Conservation (phyloP, 2,329 filamentous ascomycete species). For the Cercospora brassicicola region DNA sequence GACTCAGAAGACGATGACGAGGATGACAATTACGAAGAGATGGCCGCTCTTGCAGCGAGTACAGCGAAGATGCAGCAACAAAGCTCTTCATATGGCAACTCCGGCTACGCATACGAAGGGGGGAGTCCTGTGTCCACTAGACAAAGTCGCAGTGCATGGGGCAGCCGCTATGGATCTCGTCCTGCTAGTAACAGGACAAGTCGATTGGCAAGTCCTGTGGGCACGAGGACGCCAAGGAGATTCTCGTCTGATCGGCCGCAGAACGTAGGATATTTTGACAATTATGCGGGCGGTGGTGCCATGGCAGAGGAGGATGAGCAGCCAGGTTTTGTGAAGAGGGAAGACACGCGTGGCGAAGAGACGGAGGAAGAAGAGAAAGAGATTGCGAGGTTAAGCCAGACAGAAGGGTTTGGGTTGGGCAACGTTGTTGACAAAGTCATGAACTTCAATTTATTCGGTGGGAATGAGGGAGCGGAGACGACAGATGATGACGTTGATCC, state of each 20-base stretch:
- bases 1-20: conserved; percentile 32
- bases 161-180: conserved; percentile 41
- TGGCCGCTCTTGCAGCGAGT: conserved; percentile 35
- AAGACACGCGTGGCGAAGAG: conserved; percentile 35
- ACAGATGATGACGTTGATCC: conserved; percentile 33
- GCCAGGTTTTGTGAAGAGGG: conserved; percentile 54
- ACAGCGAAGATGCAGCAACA: conserved; percentile 23
- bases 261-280: conserved; percentile 35
- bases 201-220: conserved; percentile 42
- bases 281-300: background rate
- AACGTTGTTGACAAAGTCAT: conserved; percentile 59
- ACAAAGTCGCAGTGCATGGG: conserved; percentile 31
- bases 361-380: conserved; percentile 51
- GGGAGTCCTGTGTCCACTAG: conserved; percentile 25
- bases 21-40: conserved; percentile 39
- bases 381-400: conserved; percentile 53
- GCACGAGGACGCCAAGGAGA: conserved; percentile 40
- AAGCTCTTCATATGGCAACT: background rate
- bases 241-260: conserved; percentile 16
- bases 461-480: conserved; percentile 51
- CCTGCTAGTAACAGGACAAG: conserved; percentile 43
- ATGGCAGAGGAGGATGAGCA: conserved; percentile 16
- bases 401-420: conserved; percentile 56
- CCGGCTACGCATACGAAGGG: conserved; percentile 18
- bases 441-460: conserved; percentile 57